Evolutionary conservation across 768 basidiomycete genomes (phyloP).

Genomic region (Pulveroboletus frians): DNA sequence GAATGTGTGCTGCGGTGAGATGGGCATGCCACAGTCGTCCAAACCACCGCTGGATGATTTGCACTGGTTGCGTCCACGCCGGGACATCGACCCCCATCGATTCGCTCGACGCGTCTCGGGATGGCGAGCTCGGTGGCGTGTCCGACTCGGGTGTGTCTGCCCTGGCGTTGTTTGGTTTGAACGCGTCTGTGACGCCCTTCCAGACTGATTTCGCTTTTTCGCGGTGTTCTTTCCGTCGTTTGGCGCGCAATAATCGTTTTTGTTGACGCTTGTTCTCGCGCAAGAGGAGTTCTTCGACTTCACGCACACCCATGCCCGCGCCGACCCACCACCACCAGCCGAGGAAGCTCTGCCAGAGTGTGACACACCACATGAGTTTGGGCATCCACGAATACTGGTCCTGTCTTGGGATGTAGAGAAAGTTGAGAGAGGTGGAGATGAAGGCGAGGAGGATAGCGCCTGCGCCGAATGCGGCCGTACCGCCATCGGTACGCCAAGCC

Average conservation of each 20-base stretch:
- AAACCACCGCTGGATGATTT: slow-evolving; percentile 49
- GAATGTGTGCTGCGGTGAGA: slow-evolving; percentile 60
- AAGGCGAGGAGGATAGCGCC: slow-evolving; percentile 82
- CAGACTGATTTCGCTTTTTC: slow-evolving; percentile 53
- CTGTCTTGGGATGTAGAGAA: slow-evolving; percentile 77
- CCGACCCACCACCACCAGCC: slow-evolving; percentile 99
- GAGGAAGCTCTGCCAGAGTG: slow-evolving; percentile 95
- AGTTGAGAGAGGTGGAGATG: slow-evolving; percentile 78
- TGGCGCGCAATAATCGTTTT: slow-evolving; percentile 42
- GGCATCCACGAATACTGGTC: slow-evolving; percentile 93
- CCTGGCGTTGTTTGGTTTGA: slow-evolving; percentile 23
- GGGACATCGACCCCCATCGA: background rate
- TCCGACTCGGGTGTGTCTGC: background rate
- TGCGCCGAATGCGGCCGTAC: slow-evolving; percentile 89
- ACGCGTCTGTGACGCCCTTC: slow-evolving; percentile 52
- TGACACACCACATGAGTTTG: slow-evolving; percentile 81
- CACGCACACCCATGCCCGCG: slow-evolving; percentile 74
- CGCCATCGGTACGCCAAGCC: slow-evolving; percentile 96
- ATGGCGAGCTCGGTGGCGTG: background rate
- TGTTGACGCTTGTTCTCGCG: slow-evolving; percentile 51
- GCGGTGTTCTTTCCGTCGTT: slow-evolving; percentile 44
- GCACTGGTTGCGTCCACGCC: slow-evolving; percentile 9
- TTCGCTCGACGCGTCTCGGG: slow-evolving; percentile 7
- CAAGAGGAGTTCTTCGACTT: slow-evolving; percentile 59
- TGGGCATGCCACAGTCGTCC: slow-evolving; percentile 64